phyloP scores from a whole-genome alignment of 2,329 filamentous ascomycete species.

The Phaeosphaeriaceae sp. region DNA sequence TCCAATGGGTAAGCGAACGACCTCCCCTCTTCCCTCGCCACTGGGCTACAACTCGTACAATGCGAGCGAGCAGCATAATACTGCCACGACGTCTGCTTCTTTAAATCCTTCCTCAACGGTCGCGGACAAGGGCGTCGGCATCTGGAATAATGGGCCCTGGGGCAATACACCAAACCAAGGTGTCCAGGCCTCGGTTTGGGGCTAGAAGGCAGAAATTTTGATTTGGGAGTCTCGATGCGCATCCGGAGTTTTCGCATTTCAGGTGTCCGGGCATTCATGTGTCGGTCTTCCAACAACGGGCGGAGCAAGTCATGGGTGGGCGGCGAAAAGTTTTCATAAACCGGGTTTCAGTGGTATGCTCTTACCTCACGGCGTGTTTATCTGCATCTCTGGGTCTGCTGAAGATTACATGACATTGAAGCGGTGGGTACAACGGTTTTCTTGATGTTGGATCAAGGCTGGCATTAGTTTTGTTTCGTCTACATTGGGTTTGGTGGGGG shows the following conservation, averaged over 20 bases:
- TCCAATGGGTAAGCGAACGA: conserved; percentile 78
- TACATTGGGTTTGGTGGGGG: conserved; percentile 29
- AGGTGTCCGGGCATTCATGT: conserved; percentile 50
- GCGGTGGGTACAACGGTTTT: conserved; percentile 40
- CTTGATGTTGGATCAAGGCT: conserved; percentile 32
- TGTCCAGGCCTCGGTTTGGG: conserved; percentile 93
- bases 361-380: conserved; percentile 39
- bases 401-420: conserved; percentile 40
- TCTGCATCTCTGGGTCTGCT: conserved; percentile 37
- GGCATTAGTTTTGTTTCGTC: conserved; percentile 25
- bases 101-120: conserved; percentile 61
- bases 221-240: conserved; percentile 47
- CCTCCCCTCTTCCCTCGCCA: conserved; percentile 90
- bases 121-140: conserved; percentile 53
- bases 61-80: conserved; percentile 59
- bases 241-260: conserved; percentile 53
- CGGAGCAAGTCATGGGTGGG: conserved; percentile 42
- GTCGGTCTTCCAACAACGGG: conserved; percentile 46
- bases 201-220: conserved; percentile 60
- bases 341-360: conserved; percentile 38
- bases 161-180: conserved; percentile 72
- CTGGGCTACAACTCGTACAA: conserved; percentile 70
- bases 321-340: conserved; percentile 44
- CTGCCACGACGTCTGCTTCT: conserved; percentile 57
- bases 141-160: conserved; percentile 87